Evolutionary conservation across 805 yeast species (phyloP).

Genomic region (Yamadazyma philogaea): DNA sequence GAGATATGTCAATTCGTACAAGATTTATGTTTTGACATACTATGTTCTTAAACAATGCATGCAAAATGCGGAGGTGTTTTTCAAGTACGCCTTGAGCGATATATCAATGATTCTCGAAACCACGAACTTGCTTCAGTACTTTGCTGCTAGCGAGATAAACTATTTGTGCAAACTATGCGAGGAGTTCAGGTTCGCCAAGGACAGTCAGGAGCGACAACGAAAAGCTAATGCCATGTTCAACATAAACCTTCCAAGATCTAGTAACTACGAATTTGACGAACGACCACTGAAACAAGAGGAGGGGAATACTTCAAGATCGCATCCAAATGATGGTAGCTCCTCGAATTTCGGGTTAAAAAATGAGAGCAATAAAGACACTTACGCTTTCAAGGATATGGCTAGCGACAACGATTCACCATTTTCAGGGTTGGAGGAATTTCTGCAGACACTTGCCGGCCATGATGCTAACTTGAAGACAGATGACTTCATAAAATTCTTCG

Average conservation of each 20-base stretch:
- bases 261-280: not conserved
- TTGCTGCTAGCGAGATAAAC: constrained; percentile 33
- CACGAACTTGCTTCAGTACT: constrained; percentile 37
- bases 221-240: constrained; percentile 8
- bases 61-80: constrained; percentile 37
- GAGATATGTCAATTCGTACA: constrained; percentile 39
- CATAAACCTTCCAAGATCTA: not conserved
- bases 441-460: constrained; percentile 1
- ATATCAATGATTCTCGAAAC: constrained; percentile 31
- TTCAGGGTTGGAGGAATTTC: not conserved
- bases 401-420: not conserved
- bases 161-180: constrained; percentile 36
- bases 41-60: constrained; percentile 40
- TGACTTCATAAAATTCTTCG: constrained; percentile 34
- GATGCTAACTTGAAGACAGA: constrained; percentile 23
- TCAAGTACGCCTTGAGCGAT: constrained; percentile 29
- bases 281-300: not conserved
- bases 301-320: not conserved
- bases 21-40: constrained; percentile 39
- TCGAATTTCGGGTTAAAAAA: not conserved
- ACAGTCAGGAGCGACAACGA: constrained; percentile 19
- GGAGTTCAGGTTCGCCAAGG: constrained; percentile 37
- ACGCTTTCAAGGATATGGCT: not conserved
- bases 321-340: not conserved
- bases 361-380: not conserved